These are phyloP conservation scores for Magnusiomyces fungicola DNA, from an alignment of 1,139 yeast genomes.

Conservation along the genomic window DNA sequence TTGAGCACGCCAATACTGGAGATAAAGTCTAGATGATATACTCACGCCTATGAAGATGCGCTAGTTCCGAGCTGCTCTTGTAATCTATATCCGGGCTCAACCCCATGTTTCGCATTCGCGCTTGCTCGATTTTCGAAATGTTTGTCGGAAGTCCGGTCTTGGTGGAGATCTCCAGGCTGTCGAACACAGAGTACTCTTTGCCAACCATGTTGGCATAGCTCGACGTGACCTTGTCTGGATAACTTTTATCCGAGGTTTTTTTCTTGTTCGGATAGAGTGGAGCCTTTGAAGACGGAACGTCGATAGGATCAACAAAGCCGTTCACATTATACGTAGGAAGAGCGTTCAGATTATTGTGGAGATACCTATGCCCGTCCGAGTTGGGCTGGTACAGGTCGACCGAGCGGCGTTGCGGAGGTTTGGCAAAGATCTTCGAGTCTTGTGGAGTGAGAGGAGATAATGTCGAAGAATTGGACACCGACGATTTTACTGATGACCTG, in stretches of 20 bases:
- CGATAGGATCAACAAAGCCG: background rate
- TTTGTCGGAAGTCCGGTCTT: background rate
- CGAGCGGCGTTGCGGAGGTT: too few species aligned
- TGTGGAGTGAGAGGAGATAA: too few species aligned
- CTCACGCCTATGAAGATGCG: background rate
- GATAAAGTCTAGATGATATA: too few species aligned
- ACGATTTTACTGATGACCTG: too few species aligned
- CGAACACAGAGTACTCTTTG: background rate
- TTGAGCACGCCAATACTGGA: too few species aligned
- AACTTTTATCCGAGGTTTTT: background rate
- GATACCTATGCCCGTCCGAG: background rate
- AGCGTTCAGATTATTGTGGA: background rate
- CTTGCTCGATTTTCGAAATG: background rate
- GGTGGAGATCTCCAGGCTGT: background rate
- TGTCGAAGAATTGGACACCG: too few species aligned
- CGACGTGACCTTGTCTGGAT: background rate
- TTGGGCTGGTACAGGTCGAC: background rate
- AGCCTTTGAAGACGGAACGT: background rate
- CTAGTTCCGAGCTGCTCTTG: background rate
- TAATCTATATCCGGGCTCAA: background rate
- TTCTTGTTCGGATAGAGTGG: background rate
- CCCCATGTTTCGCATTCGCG: background rate
- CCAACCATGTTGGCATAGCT: background rate
- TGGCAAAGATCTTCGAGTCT: too few species aligned
- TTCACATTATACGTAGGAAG: background rate